Percentiles rank a stretch among this genome's conserved stretches.
phyloP scores from a whole-genome alignment of 768 basidiomycete species.

The Xerocomellus dryophilus region DNA sequence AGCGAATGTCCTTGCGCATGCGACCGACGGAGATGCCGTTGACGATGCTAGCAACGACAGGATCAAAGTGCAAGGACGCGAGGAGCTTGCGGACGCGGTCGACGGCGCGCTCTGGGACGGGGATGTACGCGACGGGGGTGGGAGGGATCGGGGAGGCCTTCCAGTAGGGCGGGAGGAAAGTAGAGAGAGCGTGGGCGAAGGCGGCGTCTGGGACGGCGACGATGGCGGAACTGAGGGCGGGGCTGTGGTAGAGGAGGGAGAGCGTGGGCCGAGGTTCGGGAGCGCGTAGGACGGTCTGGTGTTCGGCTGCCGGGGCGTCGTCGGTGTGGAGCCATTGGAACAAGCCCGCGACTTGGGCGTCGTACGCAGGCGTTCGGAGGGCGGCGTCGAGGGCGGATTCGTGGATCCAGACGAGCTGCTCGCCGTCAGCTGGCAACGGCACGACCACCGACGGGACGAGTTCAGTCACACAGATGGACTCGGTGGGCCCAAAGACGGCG shows the following conservation, averaged over 20 bases:
- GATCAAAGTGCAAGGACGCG: constrained; percentile 59
- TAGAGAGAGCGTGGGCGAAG: constrained; percentile 50
- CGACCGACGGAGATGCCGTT: constrained; percentile 63
- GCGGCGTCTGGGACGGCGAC: constrained; percentile 43
- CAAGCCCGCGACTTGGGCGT: constrained; percentile 38
- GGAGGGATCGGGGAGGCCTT: constrained; percentile 62
- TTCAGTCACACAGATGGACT: constrained; percentile 33
- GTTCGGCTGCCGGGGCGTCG: constrained; percentile 4
- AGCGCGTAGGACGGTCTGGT: constrained; percentile 21
- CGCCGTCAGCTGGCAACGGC: constrained; percentile 24
- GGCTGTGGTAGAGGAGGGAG: constrained; percentile 43
- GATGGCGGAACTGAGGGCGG: constrained; percentile 40
- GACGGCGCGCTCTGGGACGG: constrained; percentile 56
- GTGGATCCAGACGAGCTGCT: constrained; percentile 61
- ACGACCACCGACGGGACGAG: constrained; percentile 3
- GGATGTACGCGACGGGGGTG: constrained; percentile 44
- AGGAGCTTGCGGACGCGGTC: constrained; percentile 58
- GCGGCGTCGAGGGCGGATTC: constrained; percentile 48
- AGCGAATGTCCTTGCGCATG: constrained; percentile 70
- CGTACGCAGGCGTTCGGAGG: constrained; percentile 35
- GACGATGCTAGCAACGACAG: constrained; percentile 64
- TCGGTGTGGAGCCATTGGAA: constrained; percentile 30
- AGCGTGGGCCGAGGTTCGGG: constrained; percentile 10
- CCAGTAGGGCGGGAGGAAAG: constrained; percentile 69
- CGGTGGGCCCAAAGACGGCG: constrained; percentile 42